Evolutionary conservation across 177 flowering plant species (phyloP).

Genomic region (Vitis hybrid): DNA sequence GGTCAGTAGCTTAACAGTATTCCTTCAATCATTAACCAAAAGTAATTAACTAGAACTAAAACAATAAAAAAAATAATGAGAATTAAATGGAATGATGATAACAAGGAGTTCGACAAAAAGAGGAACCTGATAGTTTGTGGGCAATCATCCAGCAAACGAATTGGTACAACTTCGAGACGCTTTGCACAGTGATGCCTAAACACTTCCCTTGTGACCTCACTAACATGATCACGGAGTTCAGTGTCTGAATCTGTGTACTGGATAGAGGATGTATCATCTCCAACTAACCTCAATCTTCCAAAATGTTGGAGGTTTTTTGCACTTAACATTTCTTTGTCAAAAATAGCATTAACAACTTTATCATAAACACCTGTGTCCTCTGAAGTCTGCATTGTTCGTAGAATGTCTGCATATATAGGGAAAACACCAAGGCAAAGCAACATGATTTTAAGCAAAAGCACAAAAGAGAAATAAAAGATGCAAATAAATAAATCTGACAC

Average conservation of each 20-base stretch:
- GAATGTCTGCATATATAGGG: slow-evolving; percentile 48
- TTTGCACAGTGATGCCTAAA: slow-evolving; percentile 78
- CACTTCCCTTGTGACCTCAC: slow-evolving; percentile 56
- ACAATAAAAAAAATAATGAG: background rate
- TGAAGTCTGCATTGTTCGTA: slow-evolving; percentile 70
- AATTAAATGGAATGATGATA: slow-evolving; percentile 1
- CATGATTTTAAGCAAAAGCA: background rate
- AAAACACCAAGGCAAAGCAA: slow-evolving; percentile 2
- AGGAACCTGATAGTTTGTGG: slow-evolving; percentile 54
- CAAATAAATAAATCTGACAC: background rate
- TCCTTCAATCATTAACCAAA: slow-evolving; percentile 42
- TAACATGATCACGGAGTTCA: slow-evolving; percentile 60
- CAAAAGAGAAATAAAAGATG: background rate
- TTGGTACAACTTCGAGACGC: slow-evolving; percentile 63
- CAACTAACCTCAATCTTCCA: slow-evolving; percentile 34
- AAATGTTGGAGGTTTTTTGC: slow-evolving; percentile 40
- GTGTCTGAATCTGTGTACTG: slow-evolving; percentile 56
- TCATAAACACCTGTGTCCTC: slow-evolving; percentile 81
- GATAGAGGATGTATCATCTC: slow-evolving; percentile 38
- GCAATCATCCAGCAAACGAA: slow-evolving; percentile 60
- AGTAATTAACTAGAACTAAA: slow-evolving; percentile 10
- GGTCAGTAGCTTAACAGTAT: slow-evolving; percentile 73
- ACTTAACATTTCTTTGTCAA: slow-evolving; percentile 57
- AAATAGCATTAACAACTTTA: slow-evolving; percentile 75
- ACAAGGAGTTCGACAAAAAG: slow-evolving; percentile 10